Base-by-base conservation (phyloP, 2,329 filamentous ascomycete species). In the Fusarium sp. region DNA sequence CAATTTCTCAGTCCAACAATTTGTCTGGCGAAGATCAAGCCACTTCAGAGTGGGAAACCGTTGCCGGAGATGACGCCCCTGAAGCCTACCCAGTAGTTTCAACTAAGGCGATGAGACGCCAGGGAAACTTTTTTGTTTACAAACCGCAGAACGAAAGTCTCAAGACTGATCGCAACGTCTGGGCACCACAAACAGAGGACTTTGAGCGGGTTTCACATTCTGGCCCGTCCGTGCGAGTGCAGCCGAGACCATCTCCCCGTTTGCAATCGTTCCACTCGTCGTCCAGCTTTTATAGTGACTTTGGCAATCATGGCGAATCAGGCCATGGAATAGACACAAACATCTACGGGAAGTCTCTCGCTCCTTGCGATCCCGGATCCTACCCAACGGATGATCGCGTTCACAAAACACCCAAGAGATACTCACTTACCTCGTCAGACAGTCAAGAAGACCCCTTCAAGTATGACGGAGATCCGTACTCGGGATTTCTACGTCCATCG, bases 371-470 rank as follows among this genome's bases (percentile, higher is more conserved):
- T 18, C 52, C 58, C 34, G 45, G 24, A 10, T 22, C 25, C 13
- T 45, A 29, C 4, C 18, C 45, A 16, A 49, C 45, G 13, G 20
- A 56, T 7, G 51, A 57, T 22, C 41, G 45, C 29, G 45, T 58
- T 18, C 59, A 62, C 5, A 62, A 73, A 12, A 40, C 62, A 10
- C 22, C 46, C 34, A 67, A 66, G 30, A 73, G 69, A 66, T 44
- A 73, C 55, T 69, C 78, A n/a, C 71, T 75, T 62, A 43, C 80
- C 58, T 81, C 80, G 3, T 78, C 75, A 64, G 79, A 78, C 25
- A 74, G 75, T 5, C 79, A 78, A 27, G 80, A 77, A 1, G 83
- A 86, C 43, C 84, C 82, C 0, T 86, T 86, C 74, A 78, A 78
- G 49, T 86, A 84, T 63, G 84, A 86, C 68, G 77, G 75, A 34